Evolutionary conservation across 352 stramenopile genomes (phyloP), one percentile per base, ranked within the genome.

Genomic region (Globisporangium nagaii): DNA sequence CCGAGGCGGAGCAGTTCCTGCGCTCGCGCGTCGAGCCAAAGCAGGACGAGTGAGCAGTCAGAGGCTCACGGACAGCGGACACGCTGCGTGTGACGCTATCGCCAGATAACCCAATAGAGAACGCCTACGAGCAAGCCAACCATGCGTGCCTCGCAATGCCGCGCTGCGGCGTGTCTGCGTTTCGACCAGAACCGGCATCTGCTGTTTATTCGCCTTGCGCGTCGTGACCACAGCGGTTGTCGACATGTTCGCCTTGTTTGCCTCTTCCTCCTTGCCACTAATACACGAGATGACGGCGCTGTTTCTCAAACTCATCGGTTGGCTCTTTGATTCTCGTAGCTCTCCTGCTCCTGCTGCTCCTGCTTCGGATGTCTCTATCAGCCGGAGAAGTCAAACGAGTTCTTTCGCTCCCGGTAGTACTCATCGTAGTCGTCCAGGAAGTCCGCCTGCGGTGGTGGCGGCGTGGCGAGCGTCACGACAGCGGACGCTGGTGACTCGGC

Each of bases 1-100:
- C 74, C 3, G 80, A 91, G 43, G 80, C 80, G n/a, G 70, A 88
- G 58, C 69, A 91, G 60, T 91, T 91, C 58, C 48, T 89, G 36
- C 72, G 71, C 25, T 91, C 80, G 30, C 67, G 80, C 41, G 79
- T 90, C 63, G 64, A 75, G 44, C 51, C 67, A 34, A 63, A 68
- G 42, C 32, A 54, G 45, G 56, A 68, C 7, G 36, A 51, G 22
- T 44, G 28, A 35, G 31, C n/a, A n/a, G n/a, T n/a, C n/a, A n/a
- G n/a, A n/a, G n/a, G n/a, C n/a, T n/a, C n/a, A n/a, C n/a, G n/a
- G n/a, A n/a, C n/a, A n/a, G n/a, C n/a, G n/a, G n/a, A n/a, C n/a
- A n/a, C n/a, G n/a, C n/a, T n/a, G n/a, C n/a, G n/a, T n/a, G n/a
- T n/a, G n/a, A n/a, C n/a, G n/a, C n/a, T n/a, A n/a, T n/a, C n/a